Percentiles rank a stretch among this genome's conserved stretches.
Evolutionary conservation across 441 rosid species (phyloP).

Genomic region (Raphanus hybrid): DNA sequence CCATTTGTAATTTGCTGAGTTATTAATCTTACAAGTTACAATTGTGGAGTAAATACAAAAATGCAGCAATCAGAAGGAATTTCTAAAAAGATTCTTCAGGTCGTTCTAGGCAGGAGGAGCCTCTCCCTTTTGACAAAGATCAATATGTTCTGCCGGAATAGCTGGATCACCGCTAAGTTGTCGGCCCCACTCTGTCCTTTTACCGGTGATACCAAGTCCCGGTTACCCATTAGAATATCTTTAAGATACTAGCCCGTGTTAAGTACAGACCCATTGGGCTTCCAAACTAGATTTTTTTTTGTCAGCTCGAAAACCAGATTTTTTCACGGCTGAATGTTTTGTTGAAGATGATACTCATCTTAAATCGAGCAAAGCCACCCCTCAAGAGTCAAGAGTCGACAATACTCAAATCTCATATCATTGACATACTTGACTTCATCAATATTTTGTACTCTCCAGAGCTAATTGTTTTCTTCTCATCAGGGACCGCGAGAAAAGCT

Average conservation of each 20-base stretch:
- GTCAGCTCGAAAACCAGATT: neutral
- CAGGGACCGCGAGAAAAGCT: neutral
- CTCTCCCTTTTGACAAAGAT: conserved; percentile 14
- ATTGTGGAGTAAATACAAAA: neutral
- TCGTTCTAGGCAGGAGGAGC: conserved; percentile 20
- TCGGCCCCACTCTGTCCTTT: conserved; percentile 12
- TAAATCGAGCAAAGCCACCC: neutral
- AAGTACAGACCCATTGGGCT: neutral
- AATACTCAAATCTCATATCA: too few relatives aligned
- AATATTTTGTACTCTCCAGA: neutral
- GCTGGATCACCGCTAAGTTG: conserved; percentile 31
- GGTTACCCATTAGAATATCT: neutral
- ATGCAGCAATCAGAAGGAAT: neutral
- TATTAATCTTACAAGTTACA: neutral
- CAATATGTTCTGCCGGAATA: conserved; percentile 18
- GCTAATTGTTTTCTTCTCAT: neutral
- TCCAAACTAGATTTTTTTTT: neutral
- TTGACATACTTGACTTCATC: neutral
- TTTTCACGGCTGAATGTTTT: neutral
- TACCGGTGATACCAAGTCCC: neutral
- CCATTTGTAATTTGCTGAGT: neutral
- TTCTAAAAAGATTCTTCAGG: conserved; percentile 9
- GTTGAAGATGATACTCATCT: neutral
- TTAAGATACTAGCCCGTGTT: neutral
- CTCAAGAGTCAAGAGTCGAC: neutral